Evolutionary conservation across 202 grass and related monocot species (phyloP).

Genomic region (Carex arenaria): DNA sequence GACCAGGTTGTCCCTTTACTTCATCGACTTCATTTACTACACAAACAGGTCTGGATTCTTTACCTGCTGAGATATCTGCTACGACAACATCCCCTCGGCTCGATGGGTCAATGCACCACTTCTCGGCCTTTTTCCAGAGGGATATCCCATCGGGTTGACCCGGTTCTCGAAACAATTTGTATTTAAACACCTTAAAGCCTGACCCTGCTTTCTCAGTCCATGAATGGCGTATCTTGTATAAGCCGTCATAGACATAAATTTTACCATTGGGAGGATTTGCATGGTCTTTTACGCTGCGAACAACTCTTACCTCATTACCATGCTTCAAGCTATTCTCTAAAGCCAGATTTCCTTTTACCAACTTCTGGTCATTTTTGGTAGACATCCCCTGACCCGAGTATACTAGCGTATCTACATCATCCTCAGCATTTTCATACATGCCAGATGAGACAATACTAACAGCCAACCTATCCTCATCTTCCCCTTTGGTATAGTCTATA

Average conservation of each 20-base stretch:
- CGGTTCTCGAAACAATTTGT: slow-evolving; percentile 57
- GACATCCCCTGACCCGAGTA: slow-evolving; percentile 71
- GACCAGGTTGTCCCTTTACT: slow-evolving; percentile 44
- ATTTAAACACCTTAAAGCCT: slow-evolving; percentile 74
- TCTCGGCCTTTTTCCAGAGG: slow-evolving; percentile 69
- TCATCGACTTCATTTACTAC: slow-evolving; percentile 73
- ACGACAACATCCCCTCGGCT: slow-evolving; percentile 45
- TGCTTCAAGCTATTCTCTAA: slow-evolving; percentile 66
- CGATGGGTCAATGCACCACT: slow-evolving; percentile 59
- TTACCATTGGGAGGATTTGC: slow-evolving; percentile 43
- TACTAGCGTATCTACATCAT: slow-evolving; percentile 55
- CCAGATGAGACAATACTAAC: slow-evolving; percentile 46
- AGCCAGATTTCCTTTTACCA: slow-evolving; percentile 77
- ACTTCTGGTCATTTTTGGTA: slow-evolving; percentile 74
- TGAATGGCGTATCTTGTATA: slow-evolving; percentile 67
- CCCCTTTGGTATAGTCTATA: slow-evolving; percentile 51
- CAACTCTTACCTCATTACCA: slow-evolving; percentile 68
- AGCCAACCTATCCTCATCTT: slow-evolving; percentile 38
- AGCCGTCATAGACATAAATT: slow-evolving; percentile 77
- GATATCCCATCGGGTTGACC: slow-evolving; percentile 62
- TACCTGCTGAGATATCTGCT: slow-evolving; percentile 49
- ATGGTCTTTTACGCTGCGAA: slow-evolving; percentile 68
- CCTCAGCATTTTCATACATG: slow-evolving; percentile 55
- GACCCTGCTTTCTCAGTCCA: slow-evolving; percentile 64
- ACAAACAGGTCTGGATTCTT: slow-evolving; percentile 66